Conservation (phyloP, 331 rosid genomes). For the Rosa hybrid region DNA sequence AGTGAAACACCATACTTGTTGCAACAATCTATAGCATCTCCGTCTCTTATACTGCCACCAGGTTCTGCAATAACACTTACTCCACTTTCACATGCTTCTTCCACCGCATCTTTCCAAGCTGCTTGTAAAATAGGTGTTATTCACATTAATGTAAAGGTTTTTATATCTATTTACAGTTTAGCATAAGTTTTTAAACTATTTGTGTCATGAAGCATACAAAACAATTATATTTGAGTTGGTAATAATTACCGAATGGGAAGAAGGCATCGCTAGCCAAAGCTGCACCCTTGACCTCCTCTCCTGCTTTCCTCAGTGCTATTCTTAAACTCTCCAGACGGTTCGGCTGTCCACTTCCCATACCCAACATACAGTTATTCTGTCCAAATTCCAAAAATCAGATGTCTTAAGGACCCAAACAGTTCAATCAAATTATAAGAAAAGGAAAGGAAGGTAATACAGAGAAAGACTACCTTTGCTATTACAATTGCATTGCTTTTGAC, state of each 20-base stretch:
- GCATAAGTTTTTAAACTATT: neutral
- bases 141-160: neutral
- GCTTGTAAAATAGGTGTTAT: conserved; percentile 24
- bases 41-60: conserved; percentile 85
- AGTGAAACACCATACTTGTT: conserved; percentile 83
- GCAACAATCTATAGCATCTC: conserved; percentile 84
- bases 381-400: conserved; percentile 24
- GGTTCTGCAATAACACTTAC: conserved; percentile 76
- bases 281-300: conserved; percentile 82
- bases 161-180: conserved; percentile 3
- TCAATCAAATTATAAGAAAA: neutral
- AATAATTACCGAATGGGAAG: conserved; percentile 85
- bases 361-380: conserved; percentile 88
- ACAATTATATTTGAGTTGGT: neutral
- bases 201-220: neutral
- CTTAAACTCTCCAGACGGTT: conserved; percentile 85
- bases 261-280: conserved; percentile 97
- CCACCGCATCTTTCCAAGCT: conserved; percentile 97
- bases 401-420: neutral
- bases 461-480: conserved; percentile 67
- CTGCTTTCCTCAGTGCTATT: conserved; percentile 85
- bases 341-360: conserved; percentile 98
- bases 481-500: conserved; percentile 95
- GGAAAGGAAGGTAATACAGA: neutral
- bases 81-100: conserved; percentile 84